Evolutionary conservation across 208 protist species (phyloP).

Genomic region (Endotrypanum monterogeii): DNA sequence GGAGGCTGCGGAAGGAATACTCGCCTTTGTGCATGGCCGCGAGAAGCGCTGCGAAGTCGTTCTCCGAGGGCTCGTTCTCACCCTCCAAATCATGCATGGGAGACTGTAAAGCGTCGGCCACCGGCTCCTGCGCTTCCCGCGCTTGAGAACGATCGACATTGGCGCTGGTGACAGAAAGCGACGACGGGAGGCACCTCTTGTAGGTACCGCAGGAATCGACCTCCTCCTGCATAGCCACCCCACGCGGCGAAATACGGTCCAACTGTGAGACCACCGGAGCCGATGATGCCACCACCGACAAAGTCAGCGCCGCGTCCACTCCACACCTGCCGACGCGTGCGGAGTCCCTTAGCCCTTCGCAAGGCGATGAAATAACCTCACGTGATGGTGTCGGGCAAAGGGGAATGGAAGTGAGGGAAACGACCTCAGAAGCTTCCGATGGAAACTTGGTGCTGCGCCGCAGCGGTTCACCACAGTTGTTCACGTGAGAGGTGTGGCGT

Average conservation of each 20-base stretch:
- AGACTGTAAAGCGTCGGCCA: background rate
- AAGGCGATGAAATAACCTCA: background rate
- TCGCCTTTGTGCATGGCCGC: background rate
- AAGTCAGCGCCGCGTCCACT: background rate
- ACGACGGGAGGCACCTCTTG: background rate
- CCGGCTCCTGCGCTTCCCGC: background rate
- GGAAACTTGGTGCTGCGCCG: background rate
- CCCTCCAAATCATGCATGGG: background rate
- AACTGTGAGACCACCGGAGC: no score
- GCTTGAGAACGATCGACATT: background rate
- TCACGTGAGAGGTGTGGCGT: background rate
- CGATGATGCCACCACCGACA: background rate
- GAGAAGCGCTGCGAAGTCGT: slow-evolving; percentile 12
- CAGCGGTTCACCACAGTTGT: background rate
- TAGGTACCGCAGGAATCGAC: background rate
- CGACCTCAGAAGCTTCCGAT: background rate
- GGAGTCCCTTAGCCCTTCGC: background rate
- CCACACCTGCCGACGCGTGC: background rate
- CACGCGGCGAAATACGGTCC: background rate
- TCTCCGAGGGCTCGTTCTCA: slow-evolving; percentile 3
- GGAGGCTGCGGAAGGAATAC: slow-evolving; percentile 34
- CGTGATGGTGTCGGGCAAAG: background rate
- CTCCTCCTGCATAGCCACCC: background rate
- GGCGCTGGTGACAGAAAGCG: background rate
- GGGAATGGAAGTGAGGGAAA: background rate